Base-by-base conservation (phyloP, 768 basidiomycete species). In the Favolaschia claudopus region DNA sequence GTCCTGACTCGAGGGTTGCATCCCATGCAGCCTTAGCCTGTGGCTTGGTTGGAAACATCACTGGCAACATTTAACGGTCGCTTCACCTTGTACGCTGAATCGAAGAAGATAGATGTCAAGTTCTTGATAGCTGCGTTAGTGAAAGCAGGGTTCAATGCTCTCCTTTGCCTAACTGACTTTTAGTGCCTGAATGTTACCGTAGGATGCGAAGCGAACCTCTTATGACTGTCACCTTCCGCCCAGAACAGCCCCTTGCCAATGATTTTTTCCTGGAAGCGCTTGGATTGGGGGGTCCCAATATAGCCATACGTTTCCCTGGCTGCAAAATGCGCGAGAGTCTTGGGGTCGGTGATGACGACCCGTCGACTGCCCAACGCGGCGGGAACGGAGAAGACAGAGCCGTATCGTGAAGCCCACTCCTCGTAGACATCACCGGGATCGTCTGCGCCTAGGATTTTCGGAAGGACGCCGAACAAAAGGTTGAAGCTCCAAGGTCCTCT, bases 301-400 rank as follows among this genome's bases (percentile, higher is more conserved):
- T 87, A 87, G 0, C 71, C 75, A 40, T 72, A 82, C 0, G 84
- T 81, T 53, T 86, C 85, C 54, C 71, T 76, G 13, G 79, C 73
- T 52, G 78, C 83, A 42, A 84, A 77, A 59, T 87, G 84, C 0
- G 78, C 74, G 20, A 82, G 70, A 0, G 85, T 86, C 67, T 80
- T 85, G 4, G 79, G 79, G 60, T 84, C 84, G 39, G 75, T 72
- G 6, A 84, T 67, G 5, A 80, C 64, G 24, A 84, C 65, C 8
- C 63, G 63, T 10, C 49, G 67, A 0, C 73, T 64, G 0, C 79
- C 80, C 10, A 85, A 60, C 1, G 69, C 60, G 1, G 67, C 64
- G 1, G 83, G 76, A 19, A 84, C 55, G 22, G 69, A 55, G 60
- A 72, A 87, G 0, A 76, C 81, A 4, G 76, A 66, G 9, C 86